Base-by-base conservation (phyloP, 768 basidiomycete species). In the Collybia sordida region DNA sequence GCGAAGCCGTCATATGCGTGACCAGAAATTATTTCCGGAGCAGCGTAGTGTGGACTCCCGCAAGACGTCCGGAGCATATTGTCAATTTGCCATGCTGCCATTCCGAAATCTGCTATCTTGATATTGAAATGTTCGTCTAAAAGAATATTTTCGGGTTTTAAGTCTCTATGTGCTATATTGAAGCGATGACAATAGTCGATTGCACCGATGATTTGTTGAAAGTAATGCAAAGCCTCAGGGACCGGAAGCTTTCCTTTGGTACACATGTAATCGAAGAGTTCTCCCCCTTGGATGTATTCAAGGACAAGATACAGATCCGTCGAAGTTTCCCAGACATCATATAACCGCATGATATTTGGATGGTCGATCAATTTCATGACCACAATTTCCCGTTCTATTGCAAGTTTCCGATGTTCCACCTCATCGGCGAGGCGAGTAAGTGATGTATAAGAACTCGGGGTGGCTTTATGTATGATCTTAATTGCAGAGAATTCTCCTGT, bases 301-400 rank as follows among this genome's bases (percentile, higher is more conserved):
- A 96, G 84, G 59, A 98, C 87, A 52, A 98, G 83, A 66, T 83
- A 97, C 56, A 96, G 81, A 51, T 95, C 86, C 25, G 82, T 80
- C 3, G 87, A 87, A 0, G 93, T 94, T 70, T 98, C 94, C 93
- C 92, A 98, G 54, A 98, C 94, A 63, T 98, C 95, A 72, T 93
- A 95, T 23, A 98, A 81, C 50, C 85, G 86, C 81, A 97, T 83
- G 56, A 98, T 84, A 66, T 96, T 94, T 2, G 94, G 94, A 63
- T 98, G 93, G 55, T 95, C 87, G 57, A 97, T 87, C 54, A 97
- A 83, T 68, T 97, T 98, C 94, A 98, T 95, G 62, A 97, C 86
- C 52, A 95, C 92, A 45, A 97, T 96, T 69, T 98, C 95, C 53
- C 93, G 82, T 66, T 96, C 90, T 53, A 97, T 84, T 42, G 86